Evolutionary conservation across 2,329 filamentous ascomycete genomes (phyloP).

Genomic region (Sarocladium brachiariae): DNA sequence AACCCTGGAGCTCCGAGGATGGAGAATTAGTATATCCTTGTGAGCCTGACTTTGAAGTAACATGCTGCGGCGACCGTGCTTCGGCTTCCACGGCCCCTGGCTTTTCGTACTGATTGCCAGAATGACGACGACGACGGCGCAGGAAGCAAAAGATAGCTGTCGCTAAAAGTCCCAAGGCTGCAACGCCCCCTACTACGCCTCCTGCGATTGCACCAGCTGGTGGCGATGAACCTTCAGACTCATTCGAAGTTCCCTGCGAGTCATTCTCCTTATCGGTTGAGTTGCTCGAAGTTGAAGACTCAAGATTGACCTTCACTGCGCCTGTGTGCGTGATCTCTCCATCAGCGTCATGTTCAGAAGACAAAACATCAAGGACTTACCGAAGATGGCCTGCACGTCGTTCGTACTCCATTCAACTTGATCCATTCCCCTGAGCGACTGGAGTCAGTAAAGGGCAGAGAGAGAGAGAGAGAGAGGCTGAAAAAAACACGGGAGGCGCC

Average conservation of each 20-base stretch:
- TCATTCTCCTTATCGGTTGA: no score
- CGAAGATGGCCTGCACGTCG: not conserved
- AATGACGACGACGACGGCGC: not conserved
- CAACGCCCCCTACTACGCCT: not conserved
- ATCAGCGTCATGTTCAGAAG: no score
- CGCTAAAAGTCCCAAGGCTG: not conserved
- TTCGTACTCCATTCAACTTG: not conserved
- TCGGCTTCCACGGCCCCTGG: not conserved
- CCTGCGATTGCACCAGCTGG: not conserved
- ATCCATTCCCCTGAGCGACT: not conserved
- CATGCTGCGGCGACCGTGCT: not conserved
- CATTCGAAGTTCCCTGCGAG: no score
- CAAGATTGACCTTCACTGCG: no score
- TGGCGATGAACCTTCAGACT: not conserved
- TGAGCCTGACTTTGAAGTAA: no score
- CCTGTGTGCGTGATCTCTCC: no score
- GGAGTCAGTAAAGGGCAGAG: not conserved
- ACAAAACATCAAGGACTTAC: slow-evolving; percentile 1
- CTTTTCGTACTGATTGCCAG: not conserved
- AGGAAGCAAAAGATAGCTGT: not conserved
- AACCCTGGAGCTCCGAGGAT: not conserved
- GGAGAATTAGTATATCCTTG: no score
- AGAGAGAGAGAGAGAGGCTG: not conserved
- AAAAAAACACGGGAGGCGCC: no score
- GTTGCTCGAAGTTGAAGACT: no score